Conservation (phyloP, 2,329 filamentous ascomycete genomes). For the Arthroderma sp. region DNA sequence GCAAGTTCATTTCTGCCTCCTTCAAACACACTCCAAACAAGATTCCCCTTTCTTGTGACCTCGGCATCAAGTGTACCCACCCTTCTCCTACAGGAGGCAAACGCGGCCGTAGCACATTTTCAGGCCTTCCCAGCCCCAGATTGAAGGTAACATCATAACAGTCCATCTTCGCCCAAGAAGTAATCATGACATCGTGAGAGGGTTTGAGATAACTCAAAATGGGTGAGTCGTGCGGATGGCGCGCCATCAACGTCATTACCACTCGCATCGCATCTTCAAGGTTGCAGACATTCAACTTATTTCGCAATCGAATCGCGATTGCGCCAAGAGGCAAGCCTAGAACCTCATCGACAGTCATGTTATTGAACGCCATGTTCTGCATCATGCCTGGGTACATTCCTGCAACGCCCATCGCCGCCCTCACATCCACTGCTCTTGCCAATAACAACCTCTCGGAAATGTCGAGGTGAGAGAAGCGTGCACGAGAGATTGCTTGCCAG, state of each 20-base stretch:
- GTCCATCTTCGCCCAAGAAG: slow-evolving; percentile 41
- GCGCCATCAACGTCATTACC: too few relatives aligned
- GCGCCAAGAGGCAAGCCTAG: slow-evolving; percentile 20
- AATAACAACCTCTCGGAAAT: slow-evolving; percentile 20
- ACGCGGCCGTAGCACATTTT: slow-evolving; percentile 35
- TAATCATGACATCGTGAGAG: slow-evolving; percentile 37
- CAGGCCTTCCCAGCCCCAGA: slow-evolving; percentile 33
- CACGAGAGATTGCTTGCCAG: slow-evolving; percentile 35
- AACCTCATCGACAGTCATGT: slow-evolving; percentile 18
- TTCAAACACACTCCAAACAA: slow-evolving; percentile 33
- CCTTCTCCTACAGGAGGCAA: slow-evolving; percentile 34
- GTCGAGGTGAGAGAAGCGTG: slow-evolving; percentile 26
- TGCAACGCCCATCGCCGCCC: slow-evolving; percentile 31
- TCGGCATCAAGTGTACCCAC: slow-evolving; percentile 40
- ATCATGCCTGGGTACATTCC: slow-evolving; percentile 36
- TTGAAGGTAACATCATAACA: slow-evolving; percentile 37
- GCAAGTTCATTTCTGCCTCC: slow-evolving; percentile 35
- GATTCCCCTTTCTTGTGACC: slow-evolving; percentile 30
- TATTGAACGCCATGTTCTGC: slow-evolving; percentile 35
- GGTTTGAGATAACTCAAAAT: slow-evolving; percentile 17
- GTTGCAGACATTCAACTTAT: slow-evolving; percentile 14
- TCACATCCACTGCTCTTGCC: slow-evolving; percentile 38
- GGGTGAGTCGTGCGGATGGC: too few relatives aligned
- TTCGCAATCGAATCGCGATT: slow-evolving; percentile 29
- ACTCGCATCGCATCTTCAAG: too few relatives aligned